Percentiles rank a stretch among this genome's conserved stretches.
Conservation (phyloP, 176 grass and related monocot species). For the Raddia distichophylla region DNA sequence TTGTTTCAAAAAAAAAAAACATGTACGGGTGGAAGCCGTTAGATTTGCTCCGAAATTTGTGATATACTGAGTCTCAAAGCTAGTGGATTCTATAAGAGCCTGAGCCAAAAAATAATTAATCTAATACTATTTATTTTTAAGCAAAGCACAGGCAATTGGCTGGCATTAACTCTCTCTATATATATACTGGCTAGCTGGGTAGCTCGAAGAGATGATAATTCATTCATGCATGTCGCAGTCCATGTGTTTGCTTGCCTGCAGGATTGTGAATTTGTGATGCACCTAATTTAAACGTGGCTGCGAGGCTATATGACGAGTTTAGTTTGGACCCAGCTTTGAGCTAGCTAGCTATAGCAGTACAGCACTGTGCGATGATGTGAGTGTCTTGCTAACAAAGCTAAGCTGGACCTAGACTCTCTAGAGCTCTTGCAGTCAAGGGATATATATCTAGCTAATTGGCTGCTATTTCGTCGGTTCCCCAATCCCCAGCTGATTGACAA, state of each 20-base stretch:
- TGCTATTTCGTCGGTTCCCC: constrained; percentile 27
- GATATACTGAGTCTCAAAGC: too few relatives aligned
- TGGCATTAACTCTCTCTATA: too few relatives aligned
- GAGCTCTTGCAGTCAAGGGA: constrained; percentile 7
- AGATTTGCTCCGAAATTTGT: too few relatives aligned
- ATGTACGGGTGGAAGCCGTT: too few relatives aligned
- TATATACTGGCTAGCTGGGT: too few relatives aligned
- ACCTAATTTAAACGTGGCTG: background rate
- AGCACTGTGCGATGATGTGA: constrained; percentile 32
- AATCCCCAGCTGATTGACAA: constrained; percentile 16
- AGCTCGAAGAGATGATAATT: background rate
- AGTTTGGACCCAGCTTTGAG: background rate
- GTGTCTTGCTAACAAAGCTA: background rate
- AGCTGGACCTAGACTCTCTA: background rate
- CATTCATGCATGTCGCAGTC: background rate
- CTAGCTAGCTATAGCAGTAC: too few relatives aligned
- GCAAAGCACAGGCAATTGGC: too few relatives aligned
- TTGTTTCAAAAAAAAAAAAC: too few relatives aligned
- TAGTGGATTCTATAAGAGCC: too few relatives aligned
- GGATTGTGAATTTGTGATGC: constrained; percentile 34
- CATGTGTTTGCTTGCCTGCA: background rate
- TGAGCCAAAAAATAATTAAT: too few relatives aligned
- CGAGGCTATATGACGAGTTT: background rate
- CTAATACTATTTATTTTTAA: too few relatives aligned
- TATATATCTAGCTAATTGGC: constrained; percentile 11